Evolutionary conservation across 2,329 filamentous ascomycete genomes (phyloP).

Genomic region (Cladosporium velox): DNA sequence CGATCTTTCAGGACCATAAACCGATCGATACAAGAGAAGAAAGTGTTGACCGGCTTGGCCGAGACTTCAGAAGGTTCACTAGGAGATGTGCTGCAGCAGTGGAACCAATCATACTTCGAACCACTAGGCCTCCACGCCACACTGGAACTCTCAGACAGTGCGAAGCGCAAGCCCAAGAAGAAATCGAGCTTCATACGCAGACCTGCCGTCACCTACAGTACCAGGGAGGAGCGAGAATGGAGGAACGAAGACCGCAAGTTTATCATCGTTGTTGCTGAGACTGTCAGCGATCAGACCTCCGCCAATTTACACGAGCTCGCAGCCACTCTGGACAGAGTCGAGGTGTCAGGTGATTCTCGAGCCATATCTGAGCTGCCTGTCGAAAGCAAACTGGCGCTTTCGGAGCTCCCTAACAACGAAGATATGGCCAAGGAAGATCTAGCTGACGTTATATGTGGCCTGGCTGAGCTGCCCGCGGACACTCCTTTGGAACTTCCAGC

Average conservation of each 20-base stretch:
- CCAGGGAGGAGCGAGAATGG: conserved; percentile 25
- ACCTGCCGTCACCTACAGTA: conserved; percentile 23
- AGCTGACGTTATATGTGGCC: conserved; percentile 16
- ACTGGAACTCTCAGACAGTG: conserved; percentile 29
- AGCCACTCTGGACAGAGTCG: neutral
- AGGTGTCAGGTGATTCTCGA: neutral
- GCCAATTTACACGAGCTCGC: neutral
- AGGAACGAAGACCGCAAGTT: conserved; percentile 30
- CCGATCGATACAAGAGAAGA: conserved; percentile 28
- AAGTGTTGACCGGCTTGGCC: conserved; percentile 26
- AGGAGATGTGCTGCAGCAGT: conserved; percentile 28
- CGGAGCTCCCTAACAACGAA: conserved; percentile 1
- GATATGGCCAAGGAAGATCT: neutral
- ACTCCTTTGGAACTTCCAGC: conserved; percentile 4
- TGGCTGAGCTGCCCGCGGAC: conserved; percentile 22
- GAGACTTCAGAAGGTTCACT: conserved; percentile 26
- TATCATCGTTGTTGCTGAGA: conserved; percentile 28
- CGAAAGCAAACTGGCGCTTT: neutral
- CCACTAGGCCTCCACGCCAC: conserved; percentile 27
- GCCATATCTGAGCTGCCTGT: neutral
- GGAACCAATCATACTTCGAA: conserved; percentile 31
- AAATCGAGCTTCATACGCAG: conserved; percentile 24
- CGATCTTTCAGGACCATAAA: conserved; percentile 22
- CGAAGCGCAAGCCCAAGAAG: conserved; percentile 24
- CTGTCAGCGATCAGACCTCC: conserved; percentile 22